Evolutionary conservation across 805 yeast species (phyloP).

Genomic region (Jamesozyma gamospora): DNA sequence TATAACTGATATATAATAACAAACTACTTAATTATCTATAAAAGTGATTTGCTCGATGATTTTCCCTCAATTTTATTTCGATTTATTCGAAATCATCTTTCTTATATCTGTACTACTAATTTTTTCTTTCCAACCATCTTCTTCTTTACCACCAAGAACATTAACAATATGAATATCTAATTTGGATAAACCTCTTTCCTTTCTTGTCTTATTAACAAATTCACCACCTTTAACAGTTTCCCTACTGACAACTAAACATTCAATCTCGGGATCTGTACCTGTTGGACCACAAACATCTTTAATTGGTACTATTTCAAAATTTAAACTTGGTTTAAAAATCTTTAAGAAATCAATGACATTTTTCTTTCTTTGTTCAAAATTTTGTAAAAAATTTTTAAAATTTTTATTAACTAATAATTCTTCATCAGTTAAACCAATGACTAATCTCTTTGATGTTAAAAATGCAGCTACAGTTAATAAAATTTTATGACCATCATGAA

Average conservation of each 20-base stretch:
- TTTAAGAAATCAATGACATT: conserved; percentile 42
- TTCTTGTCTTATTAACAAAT: conserved; percentile 57
- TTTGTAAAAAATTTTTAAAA: conserved; percentile 53
- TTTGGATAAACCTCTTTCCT: conserved; percentile 41
- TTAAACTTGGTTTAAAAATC: conserved; percentile 37
- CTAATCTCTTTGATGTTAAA: conserved; percentile 42
- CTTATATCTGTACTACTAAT: conserved; percentile 79
- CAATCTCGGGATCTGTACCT: conserved; percentile 59
- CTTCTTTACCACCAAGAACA: conserved; percentile 56
- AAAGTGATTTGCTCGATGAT: too few relatives aligned
- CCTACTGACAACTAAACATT: conserved; percentile 68
- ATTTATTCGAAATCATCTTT: conserved; percentile 18
- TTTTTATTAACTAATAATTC: conserved; percentile 66
- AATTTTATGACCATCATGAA: conserved; percentile 92
- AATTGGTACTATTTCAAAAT: conserved; percentile 49
- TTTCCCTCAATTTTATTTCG: not conserved
- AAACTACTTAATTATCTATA: too few relatives aligned
- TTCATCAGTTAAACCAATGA: conserved; percentile 79
- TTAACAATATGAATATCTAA: conserved; percentile 46
- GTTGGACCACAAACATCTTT: conserved; percentile 94
- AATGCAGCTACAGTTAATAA: conserved; percentile 64
- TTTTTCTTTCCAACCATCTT: conserved; percentile 55
- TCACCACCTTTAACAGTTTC: conserved; percentile 74
- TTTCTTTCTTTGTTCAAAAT: conserved; percentile 41
- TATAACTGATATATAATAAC: too few relatives aligned